These are phyloP conservation scores for Phytophthora macrochlamydospora DNA, from an alignment of 352 stramenopile species.

Conservation along the genomic window DNA sequence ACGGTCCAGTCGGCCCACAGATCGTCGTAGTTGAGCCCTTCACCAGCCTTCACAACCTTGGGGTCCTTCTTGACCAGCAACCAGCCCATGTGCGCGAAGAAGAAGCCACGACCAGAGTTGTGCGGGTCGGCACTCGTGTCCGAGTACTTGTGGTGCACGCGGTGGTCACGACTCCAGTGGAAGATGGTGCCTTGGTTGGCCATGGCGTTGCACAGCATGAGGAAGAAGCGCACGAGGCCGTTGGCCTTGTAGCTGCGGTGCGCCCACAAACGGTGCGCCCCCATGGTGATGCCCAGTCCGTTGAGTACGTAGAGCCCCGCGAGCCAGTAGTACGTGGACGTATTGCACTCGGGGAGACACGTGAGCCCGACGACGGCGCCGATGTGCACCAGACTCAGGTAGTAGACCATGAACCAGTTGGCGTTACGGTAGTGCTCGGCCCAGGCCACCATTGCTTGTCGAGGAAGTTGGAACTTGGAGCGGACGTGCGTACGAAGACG, in stretches of 20 bases:
- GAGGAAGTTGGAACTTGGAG: slow-evolving; percentile 1
- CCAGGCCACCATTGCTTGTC: slow-evolving; percentile 57
- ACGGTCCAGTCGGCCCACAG: slow-evolving; percentile 95
- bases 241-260: slow-evolving; percentile 96
- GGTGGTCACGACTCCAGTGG: slow-evolving; percentile 97
- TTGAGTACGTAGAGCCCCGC: slow-evolving; percentile 94
- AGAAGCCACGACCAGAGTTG: slow-evolving; percentile 96
- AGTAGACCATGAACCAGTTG: slow-evolving; percentile 98
- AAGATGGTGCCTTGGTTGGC: slow-evolving; percentile 98
- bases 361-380: slow-evolving; percentile 85
- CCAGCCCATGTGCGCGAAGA: slow-evolving; percentile 98
- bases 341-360: slow-evolving; percentile 77
- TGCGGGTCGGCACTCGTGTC: slow-evolving; percentile 93
- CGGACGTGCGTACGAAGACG: slow-evolving; percentile 20
- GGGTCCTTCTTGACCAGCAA: slow-evolving; percentile 96
- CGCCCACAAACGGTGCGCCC: slow-evolving; percentile 97
- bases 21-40: slow-evolving; percentile 96
- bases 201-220: slow-evolving; percentile 97
- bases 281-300: slow-evolving; percentile 96
- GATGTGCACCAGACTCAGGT: slow-evolving; percentile 93
- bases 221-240: slow-evolving; percentile 88
- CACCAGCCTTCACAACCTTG: slow-evolving; percentile 83
- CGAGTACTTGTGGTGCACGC: slow-evolving; percentile 98
- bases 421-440: slow-evolving; percentile 81
- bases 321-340: slow-evolving; percentile 88